A percentile compares a stretch with the other conserved stretches of the same genome.
Evolutionary conservation across 345 rosid genomes (phyloP).

Genomic region (Eucalyptus curtisii): DNA sequence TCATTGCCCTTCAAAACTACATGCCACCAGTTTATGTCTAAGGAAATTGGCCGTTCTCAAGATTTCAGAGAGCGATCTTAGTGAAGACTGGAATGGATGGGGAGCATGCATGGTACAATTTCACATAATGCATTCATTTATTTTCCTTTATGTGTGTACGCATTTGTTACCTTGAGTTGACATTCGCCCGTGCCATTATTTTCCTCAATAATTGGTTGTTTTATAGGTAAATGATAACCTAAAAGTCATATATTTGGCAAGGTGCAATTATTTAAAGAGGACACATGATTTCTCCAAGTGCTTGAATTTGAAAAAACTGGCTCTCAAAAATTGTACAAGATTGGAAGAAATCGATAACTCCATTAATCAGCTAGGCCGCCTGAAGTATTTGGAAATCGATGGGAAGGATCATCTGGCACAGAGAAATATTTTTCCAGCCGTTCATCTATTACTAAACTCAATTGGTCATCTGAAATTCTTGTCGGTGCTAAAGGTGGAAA

Average conservation of each 20-base stretch:
- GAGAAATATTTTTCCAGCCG: too few relatives aligned
- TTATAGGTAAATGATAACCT: neutral
- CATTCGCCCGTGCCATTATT: neutral
- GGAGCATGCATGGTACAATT: neutral
- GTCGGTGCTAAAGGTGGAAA: neutral
- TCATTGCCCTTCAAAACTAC: neutral
- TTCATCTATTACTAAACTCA: neutral
- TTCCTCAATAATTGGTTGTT: neutral
- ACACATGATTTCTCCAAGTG: neutral
- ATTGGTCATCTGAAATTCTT: neutral
- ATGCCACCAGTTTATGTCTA: neutral
- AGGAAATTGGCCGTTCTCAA: neutral
- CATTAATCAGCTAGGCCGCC: too few relatives aligned
- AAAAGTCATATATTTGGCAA: neutral
- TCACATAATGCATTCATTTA: neutral
- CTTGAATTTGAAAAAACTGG: fast-evolving
- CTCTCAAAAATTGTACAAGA: too few relatives aligned
- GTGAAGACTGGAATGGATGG: neutral
- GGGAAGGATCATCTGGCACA: fast-evolving
- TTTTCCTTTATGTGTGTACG: neutral
- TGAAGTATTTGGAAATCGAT: too few relatives aligned
- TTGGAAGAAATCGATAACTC: too few relatives aligned
- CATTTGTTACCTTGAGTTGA: neutral
- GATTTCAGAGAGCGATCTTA: neutral
- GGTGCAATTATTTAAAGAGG: neutral